Conservation (phyloP, 768 basidiomycete genomes). For the Boletus rufocinnamomeus region DNA sequence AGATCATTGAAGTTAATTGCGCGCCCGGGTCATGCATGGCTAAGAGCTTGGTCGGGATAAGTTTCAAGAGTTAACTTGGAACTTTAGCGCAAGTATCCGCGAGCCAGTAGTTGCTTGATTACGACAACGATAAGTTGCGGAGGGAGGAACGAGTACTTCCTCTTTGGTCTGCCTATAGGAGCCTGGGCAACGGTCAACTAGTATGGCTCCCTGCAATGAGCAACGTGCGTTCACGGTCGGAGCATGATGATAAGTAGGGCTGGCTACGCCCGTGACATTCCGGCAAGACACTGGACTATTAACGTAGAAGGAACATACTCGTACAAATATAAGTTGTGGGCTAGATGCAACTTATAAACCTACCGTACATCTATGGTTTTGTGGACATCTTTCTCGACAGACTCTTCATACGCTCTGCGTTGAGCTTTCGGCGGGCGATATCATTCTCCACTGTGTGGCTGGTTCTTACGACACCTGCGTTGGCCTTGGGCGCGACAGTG, state of each 20-base stretch:
- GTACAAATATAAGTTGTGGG: slow-evolving; percentile 5
- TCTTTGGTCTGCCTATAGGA: not conserved
- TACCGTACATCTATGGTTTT: slow-evolving; percentile 19
- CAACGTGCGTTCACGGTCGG: not conserved
- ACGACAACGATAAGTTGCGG: not conserved
- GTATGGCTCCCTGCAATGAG: not conserved
- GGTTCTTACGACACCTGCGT: slow-evolving; percentile 50
- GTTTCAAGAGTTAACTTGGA: not conserved
- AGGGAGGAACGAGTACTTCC: not conserved
- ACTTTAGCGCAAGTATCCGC: not conserved
- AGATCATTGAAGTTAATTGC: not conserved
- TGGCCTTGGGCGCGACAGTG: slow-evolving; percentile 71
- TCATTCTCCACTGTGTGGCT: slow-evolving; percentile 71
- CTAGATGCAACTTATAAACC: not conserved
- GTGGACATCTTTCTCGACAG: slow-evolving; percentile 54
- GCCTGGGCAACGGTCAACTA: not conserved
- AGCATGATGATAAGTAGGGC: not conserved
- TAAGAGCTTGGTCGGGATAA: not conserved
- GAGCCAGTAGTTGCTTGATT: too few relatives aligned
- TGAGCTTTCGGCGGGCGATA: slow-evolving; percentile 70
- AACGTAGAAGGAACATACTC: slow-evolving; percentile 1
- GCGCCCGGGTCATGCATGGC: too few relatives aligned
- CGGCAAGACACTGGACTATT: not conserved
- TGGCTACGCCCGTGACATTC: not conserved
- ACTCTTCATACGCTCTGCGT: slow-evolving; percentile 69